Base-by-base conservation (phyloP, 352 stramenopile genomes). In the Phytophthora ramorum region DNA sequence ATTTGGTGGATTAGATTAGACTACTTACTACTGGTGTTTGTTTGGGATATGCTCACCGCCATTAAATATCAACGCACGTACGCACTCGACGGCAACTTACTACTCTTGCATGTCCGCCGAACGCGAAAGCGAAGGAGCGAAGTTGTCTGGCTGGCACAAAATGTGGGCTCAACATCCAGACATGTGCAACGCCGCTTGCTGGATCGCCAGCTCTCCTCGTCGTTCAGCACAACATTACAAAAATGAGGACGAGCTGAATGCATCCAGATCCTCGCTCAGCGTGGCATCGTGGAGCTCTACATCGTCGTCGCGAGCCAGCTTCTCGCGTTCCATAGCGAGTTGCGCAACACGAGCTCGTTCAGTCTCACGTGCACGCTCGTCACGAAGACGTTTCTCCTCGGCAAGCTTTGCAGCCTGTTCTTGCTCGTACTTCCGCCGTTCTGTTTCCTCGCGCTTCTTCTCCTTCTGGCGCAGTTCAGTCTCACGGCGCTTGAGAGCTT, bases 221-320 rank as follows among this genome's bases (percentile, higher is more conserved):
- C 53, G 10, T 44, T 61, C 53, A 45, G 24, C 63, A 22, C 54
- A 41, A 46, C 50, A 54, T 83, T 81, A 94, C 79, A 95, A 85
- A 85, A 95, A 96, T 45, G 86, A 93, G 51, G 88, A 94, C 43
- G 88, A 93, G 71, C 86, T 94, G 73, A 96, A 96, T 47, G 81
- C 81, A 74, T 92, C 85, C 61, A 96, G 62, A 63, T 96, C 88
- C 45, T 94, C 82, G 22, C 73, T 92, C 58, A 93, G 62, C 20
- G 78, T 90, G 58, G 84, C 73, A 30, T 95, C 84, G 65, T 93
- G 83, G 26, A 85, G 73, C 48, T 92, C 82, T 7, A 81, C 61
- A 51, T 90, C 87, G 17, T 93, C 76, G 46, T 89, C 75, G 43
- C 66, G 71, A 32, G 71, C 73, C 49, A 94, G 53, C 53, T 96